Evolutionary conservation across 495 filamentous ascomycete species (phyloP), one percentile per base, ranked within the genome.

Genomic region (Penicillium pancosmium): DNA sequence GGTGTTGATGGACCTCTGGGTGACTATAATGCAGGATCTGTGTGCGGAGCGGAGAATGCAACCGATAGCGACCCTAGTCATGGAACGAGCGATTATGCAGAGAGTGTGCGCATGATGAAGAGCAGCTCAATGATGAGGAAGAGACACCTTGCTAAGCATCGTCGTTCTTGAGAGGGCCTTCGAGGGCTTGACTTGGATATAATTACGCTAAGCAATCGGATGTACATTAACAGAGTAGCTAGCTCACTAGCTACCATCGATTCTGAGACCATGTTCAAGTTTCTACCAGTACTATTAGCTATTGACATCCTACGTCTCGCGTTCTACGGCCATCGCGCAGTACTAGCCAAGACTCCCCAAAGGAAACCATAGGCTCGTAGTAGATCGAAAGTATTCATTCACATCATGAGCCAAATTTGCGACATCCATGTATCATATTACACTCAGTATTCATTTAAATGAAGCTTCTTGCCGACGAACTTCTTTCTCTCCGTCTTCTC

Each of bases 381-480:
- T 31, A 31, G 27, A 31, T 31, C 5, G 27, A 31, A 31, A 31
- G 27, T 9, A 31, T 31, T 9, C 27, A 31, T 31, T 31, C 27
- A 31, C 8, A 31, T 31, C 27, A 31, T 31, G 8, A 31, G 5
- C 8, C 27, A 9, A 9, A 31, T 31, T 9, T 31, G 8, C 27
- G 1, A 8, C 36, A 38, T 38, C 36, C 11, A 38, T 15, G 8
- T 6, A 31, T 31, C 11, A 13, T 12, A 12, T 38, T 13, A n/a
- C 36, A 38, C 36, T 74, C 66, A 92, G 71, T 92, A 92, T 47
- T 94, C 90, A 53, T 82, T 85, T 59, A 94, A 72, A 69, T 87
- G 80, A 63, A 94, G 68, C 66, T 89, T 92, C 81, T 91, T 92
- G 31, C 91, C 91, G 18, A 94, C 84, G 56, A 91, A 87, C 65